Evolutionary conservation across 176 grass and related monocot species (phyloP), one percentile per base, ranked within the genome.

Genomic region (Saccharum spontaneum): DNA sequence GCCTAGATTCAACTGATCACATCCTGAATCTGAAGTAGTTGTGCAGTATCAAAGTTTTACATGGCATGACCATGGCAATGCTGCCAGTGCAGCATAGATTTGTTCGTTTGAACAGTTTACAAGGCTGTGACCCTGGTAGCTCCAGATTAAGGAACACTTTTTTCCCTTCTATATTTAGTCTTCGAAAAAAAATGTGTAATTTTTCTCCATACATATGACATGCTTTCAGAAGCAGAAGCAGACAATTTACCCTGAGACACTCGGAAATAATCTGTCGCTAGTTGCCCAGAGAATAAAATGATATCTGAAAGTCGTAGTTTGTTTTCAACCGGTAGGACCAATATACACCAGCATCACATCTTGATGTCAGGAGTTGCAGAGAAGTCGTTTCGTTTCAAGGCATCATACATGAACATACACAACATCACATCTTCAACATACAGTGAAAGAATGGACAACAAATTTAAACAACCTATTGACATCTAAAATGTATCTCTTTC

Each of bases 1-100:
- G 52, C 57, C 18, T 80, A 77, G 59, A 73, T 61, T 73, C 28
- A 83, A 78, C 78, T 69, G 86, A 85, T 88, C 52, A 80, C 34
- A 61, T 69, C 59, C 50, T 84, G 75, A 13, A 45, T 70, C 44
- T 34, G 31, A 85, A 76, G 41, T 63, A 59, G 28, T 34, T n/a
- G 44, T 77, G 6, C 43, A 50, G 31, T 37, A 76, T 18, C 20
- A 73, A 18, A 45, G 23, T 54, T 59, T 76, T 59, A 55, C 23
- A 68, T 44, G 62, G 59, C 10, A 61, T 61, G n/a, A 61, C 26
- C n/a, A 12, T 61, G n/a, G 70, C 7, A 74, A 28, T 31, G 7
- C 41, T 73, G 23, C 43, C 22, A 22, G 38, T 50, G 67, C 67
- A 73, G 66, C 69, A 85, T 70, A 14, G 69, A 48, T 76, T 69